These are phyloP conservation scores for Tolypocladium tundrense DNA, from an alignment of 2,329 filamentous ascomycete genomes.

Conservation along the genomic window DNA sequence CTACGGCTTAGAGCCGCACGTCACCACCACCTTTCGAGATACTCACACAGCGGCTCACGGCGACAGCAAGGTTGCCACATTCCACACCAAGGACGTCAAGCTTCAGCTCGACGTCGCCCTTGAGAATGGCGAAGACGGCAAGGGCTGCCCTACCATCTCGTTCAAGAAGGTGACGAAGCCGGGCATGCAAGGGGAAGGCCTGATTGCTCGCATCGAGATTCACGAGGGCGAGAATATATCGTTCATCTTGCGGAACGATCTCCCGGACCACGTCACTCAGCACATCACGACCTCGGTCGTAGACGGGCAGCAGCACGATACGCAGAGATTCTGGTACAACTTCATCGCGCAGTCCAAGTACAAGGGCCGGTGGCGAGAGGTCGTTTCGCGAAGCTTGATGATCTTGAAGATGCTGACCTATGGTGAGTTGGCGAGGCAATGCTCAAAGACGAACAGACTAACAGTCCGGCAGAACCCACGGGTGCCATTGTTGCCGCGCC, in stretches of 20 bases:
- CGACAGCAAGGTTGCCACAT: constrained; percentile 51
- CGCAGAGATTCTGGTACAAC: constrained; percentile 61
- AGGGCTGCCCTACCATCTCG: constrained; percentile 37
- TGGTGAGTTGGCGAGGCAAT: constrained; percentile 12
- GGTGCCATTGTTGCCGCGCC: constrained; percentile 68
- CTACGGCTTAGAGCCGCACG: constrained; percentile 55
- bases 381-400: constrained; percentile 60
- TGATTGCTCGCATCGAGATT: constrained; percentile 49
- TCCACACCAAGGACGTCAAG: constrained; percentile 46
- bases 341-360: constrained; percentile 65
- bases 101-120: constrained; percentile 60
- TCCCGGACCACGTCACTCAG: constrained; percentile 44
- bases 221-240: constrained; percentile 59
- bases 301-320: constrained; percentile 55
- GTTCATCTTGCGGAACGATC: constrained; percentile 56
- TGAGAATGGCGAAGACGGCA: constrained; percentile 37
- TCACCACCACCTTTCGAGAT: constrained; percentile 41
- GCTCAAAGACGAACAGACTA: neutral
- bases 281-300: constrained; percentile 49
- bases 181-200: constrained; percentile 49
- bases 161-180: constrained; percentile 44
- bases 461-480: constrained; percentile 46
- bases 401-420: constrained; percentile 69
- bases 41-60: constrained; percentile 25
- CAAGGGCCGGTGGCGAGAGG: constrained; percentile 62